These are phyloP conservation scores for Kuraishia hungarica DNA, from an alignment of 805 yeast species.

Conservation along the genomic window DNA sequence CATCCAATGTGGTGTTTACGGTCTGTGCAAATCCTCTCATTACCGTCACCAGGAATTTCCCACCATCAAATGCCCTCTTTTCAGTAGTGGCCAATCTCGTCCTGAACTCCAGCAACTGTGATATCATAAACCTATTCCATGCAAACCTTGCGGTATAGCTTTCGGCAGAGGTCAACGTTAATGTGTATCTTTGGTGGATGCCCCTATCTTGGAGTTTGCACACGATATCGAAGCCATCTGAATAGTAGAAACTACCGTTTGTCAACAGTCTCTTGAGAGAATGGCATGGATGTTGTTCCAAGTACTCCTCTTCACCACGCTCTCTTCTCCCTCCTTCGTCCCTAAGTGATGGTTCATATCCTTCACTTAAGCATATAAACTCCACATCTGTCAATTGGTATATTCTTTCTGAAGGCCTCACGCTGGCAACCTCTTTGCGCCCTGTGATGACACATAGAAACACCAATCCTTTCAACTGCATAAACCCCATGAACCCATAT, in stretches of 20 bases:
- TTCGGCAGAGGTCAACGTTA: conserved; percentile 20
- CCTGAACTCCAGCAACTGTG: conserved; percentile 37
- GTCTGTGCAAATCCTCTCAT: conserved; percentile 42
- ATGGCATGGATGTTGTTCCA: conserved; percentile 9
- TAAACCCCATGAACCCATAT: conserved; percentile 56
- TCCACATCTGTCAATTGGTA: conserved; percentile 50
- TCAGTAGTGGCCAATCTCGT: conserved; percentile 32
- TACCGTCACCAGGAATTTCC: conserved; percentile 38
- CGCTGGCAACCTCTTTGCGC: conserved; percentile 48
- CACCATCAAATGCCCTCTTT: conserved; percentile 30
- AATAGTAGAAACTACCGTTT: conserved; percentile 35
- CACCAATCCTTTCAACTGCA: conserved; percentile 42
- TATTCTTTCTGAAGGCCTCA: conserved; percentile 45
- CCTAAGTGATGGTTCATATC: conserved; percentile 17
- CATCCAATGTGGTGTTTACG: conserved; percentile 22
- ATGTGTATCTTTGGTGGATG: conserved; percentile 10
- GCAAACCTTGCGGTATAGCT: conserved; percentile 36
- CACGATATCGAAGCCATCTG: conserved; percentile 36
- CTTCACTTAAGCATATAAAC: conserved; percentile 53
- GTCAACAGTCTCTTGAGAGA: conserved; percentile 35
- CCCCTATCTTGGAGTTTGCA: conserved; percentile 44
- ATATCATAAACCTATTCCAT: conserved; percentile 43
- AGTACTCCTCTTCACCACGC: background rate
- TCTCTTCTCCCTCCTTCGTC: background rate
- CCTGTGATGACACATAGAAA: conserved; percentile 54